A percentile compares a stretch with the other conserved stretches of the same genome.
Conservation (phyloP, 371 early-diverging fungal species). For the Massospora cicadina region DNA sequence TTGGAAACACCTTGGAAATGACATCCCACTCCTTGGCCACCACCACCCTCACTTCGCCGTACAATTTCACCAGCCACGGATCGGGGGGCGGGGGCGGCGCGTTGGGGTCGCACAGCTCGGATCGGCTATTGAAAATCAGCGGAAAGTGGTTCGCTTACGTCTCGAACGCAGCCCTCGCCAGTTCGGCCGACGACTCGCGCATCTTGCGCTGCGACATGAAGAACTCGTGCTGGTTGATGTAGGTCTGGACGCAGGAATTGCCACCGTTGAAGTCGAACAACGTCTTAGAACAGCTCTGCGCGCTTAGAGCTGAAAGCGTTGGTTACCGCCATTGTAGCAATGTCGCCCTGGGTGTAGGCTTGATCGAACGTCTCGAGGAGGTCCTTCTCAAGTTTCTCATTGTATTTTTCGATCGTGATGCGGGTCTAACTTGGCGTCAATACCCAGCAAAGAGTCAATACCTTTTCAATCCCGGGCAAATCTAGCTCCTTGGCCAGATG, state of each 20-base stretch:
- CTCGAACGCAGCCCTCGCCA: conserved; percentile 8
- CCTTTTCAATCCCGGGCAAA: conserved; percentile 50
- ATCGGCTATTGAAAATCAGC: conserved; percentile 12
- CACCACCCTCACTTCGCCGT: conserved; percentile 60
- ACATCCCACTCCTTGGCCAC: conserved; percentile 72
- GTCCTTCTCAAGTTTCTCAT: conserved; percentile 78
- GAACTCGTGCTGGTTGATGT: conserved; percentile 91
- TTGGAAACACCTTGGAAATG: conserved; percentile 84
- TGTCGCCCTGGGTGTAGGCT: conserved; percentile 55
- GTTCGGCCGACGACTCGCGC: conserved; percentile 20
- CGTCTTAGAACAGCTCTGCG: conserved; percentile 61
- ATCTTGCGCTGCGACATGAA: conserved; percentile 68
- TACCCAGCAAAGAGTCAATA: conserved; percentile 15
- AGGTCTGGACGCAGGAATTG: conserved; percentile 76
- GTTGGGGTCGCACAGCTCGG: conserved; percentile 26
- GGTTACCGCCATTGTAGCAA: conserved; percentile 41
- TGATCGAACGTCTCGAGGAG: conserved; percentile 71
- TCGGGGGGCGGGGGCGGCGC: conserved; percentile 51
- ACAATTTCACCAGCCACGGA: conserved; percentile 55
- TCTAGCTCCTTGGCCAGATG: conserved; percentile 80
- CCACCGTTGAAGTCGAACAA: conserved; percentile 92
- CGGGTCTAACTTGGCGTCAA: conserved; percentile 28
- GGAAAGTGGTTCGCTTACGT: not conserved
- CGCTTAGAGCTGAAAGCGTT: not conserved
- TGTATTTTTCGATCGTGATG: conserved; percentile 69